phyloP scores from a whole-genome alignment of 2,329 filamentous ascomycete genomes.

The Cladosporium velox region DNA sequence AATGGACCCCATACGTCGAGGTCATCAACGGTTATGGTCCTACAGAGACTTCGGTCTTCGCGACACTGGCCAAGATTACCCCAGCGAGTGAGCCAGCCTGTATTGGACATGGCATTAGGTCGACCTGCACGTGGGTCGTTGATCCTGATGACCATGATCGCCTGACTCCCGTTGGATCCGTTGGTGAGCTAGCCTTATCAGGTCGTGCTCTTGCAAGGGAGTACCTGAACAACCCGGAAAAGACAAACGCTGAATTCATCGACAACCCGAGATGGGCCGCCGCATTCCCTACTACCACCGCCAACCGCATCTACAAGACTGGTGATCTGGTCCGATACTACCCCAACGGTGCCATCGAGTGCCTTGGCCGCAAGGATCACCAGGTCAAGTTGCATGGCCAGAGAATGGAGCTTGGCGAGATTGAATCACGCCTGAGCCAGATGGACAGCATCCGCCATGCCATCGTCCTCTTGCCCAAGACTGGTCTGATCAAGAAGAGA shows the following conservation, averaged over 20 bases:
- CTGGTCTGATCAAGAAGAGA: conserved; percentile 16
- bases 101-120: conserved; percentile 19
- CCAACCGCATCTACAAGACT: conserved; percentile 24
- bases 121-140: conserved; percentile 22
- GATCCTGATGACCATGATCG: conserved; percentile 25
- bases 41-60: conserved; percentile 26
- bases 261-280: conserved; percentile 14
- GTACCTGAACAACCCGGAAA: conserved; percentile 23
- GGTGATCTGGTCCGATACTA: conserved; percentile 29
- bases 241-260: conserved; percentile 20
- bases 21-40: conserved; percentile 29
- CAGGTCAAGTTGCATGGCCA: conserved; percentile 79
- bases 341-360: conserved; percentile 37
- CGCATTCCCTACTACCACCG: conserved; percentile 9
- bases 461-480: conserved; percentile 21
- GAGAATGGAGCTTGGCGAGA: conserved; percentile 73
- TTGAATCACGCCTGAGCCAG: conserved; percentile 58
- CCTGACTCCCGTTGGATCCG: conserved; percentile 21
- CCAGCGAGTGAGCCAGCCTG: conserved; percentile 14
- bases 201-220: conserved; percentile 27
- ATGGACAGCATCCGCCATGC: conserved; percentile 21
- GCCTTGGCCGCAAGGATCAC: conserved; percentile 70
- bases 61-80: conserved; percentile 16
- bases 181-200: conserved; percentile 26
- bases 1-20: conserved; percentile 23